Evolutionary conservation across 2,329 filamentous ascomycete species (phyloP), one percentile per base, ranked within the genome.

Genomic region (Claviceps quebecensis): DNA sequence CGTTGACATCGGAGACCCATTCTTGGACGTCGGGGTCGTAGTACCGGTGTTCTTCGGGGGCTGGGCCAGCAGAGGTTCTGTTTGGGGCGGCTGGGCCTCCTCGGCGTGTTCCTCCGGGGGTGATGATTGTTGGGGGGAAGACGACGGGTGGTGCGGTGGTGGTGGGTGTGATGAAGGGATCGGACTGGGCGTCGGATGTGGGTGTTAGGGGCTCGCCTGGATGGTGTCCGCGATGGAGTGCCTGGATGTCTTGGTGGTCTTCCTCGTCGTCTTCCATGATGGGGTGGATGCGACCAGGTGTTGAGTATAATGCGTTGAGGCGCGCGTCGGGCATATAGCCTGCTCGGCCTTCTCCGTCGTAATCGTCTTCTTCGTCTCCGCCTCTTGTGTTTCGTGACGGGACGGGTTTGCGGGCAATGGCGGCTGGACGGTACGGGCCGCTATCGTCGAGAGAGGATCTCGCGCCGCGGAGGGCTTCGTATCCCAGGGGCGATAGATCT

Each of bases 191-290:
- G 34, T 61, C 68, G 7, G 62, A 71, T 16, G 63, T 69, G 17
- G 62, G 66, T 51, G 65, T 71, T 16, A 50, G 38, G 2, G 55
- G 54, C 11, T 17, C 16, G 29, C 29, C 29, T 34, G 29, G 29
- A 0, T n/a, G 38, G 4, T 40, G 38, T 17, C 38, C 38, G 38
- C 39, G 17, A 13, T 19, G 17, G 1, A 41, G 39, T 13, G 39
- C 9, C 8, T 13, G 39, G 4, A 36, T 14, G 6, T 45, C 44
- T 9, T 45, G 23, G 5, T 46, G 9, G 4, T 72, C 73, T 36
- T 79, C 76, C 56, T 80, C 77, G 40, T 78, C 77, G 8, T 75
- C 76, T 55, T 81, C 77, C 56, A 77, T 72, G 53, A 81, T 81
- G 1, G 77, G 77, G 55, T 79, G 75, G 55, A 81, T 80, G 2